Evolutionary conservation across 2,329 filamentous ascomycete species (phyloP).

Genomic region (Canariomyces notabilis): DNA sequence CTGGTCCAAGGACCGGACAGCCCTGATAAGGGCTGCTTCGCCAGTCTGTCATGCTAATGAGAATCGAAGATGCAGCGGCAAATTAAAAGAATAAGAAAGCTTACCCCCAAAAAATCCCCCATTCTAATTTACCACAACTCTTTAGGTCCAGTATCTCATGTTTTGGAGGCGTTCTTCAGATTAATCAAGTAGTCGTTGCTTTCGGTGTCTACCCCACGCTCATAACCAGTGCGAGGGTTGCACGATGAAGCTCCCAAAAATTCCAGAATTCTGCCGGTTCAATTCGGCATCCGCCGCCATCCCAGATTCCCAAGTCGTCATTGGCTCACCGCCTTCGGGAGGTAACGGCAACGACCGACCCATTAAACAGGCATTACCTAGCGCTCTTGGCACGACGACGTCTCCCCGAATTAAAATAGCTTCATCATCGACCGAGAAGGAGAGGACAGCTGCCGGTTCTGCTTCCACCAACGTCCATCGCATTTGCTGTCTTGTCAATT

Average conservation of each 20-base stretch:
- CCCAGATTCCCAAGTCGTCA: conserved; percentile 11
- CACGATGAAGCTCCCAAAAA: conserved; percentile 33
- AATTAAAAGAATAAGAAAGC: neutral
- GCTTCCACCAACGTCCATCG: conserved; percentile 5
- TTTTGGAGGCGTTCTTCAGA: conserved; percentile 3
- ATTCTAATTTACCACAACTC: conserved; percentile 1
- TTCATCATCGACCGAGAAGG: conserved; percentile 6
- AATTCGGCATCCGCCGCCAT: conserved; percentile 24
- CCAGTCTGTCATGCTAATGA: conserved; percentile 13
- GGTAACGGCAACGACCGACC: conserved; percentile 26
- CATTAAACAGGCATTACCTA: conserved; percentile 15
- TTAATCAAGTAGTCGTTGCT: neutral
- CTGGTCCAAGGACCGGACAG: conserved; percentile 52
- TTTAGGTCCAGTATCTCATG: neutral
- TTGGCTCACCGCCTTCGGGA: conserved; percentile 42
- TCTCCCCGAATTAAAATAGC: conserved; percentile 21
- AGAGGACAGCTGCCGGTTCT: conserved; percentile 9
- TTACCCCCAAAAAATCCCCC: conserved; percentile 10
- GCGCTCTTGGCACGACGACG: conserved; percentile 18
- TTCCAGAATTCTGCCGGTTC: conserved; percentile 42
- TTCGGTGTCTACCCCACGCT: conserved; percentile 2
- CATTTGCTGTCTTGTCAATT: conserved; percentile 8
- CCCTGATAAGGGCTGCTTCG: conserved; percentile 42
- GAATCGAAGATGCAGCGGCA: neutral
- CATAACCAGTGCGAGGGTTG: neutral